phyloP scores from a whole-genome alignment of 495 filamentous ascomycete genomes.

The Penicillium silybi region DNA sequence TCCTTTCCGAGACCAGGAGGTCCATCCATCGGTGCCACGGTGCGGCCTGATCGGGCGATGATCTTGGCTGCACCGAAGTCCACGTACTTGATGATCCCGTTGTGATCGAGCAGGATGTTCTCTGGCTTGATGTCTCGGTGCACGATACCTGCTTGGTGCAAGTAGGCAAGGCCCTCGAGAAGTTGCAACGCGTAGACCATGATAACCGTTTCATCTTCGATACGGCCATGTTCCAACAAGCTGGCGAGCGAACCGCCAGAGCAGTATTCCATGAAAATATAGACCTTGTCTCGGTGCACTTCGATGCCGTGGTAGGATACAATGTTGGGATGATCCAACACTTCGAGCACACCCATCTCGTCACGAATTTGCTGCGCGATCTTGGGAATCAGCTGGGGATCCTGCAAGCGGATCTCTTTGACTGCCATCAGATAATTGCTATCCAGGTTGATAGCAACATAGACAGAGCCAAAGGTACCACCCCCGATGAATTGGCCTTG shows the following conservation, averaged over 20 bases:
- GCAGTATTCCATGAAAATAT: slow-evolving; percentile 99
- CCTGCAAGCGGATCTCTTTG: slow-evolving; percentile 95
- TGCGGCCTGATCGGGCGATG: slow-evolving; percentile 90
- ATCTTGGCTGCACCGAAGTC: slow-evolving; percentile 98
- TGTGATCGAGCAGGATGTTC: slow-evolving; percentile 96
- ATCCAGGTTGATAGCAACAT: slow-evolving; percentile 94
- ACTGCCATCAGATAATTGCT: slow-evolving; percentile 96
- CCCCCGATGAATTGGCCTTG: slow-evolving; percentile 96
- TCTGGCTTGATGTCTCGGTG: slow-evolving; percentile 99
- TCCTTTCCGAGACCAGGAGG: slow-evolving; percentile 40
- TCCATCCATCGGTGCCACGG: slow-evolving; percentile 60
- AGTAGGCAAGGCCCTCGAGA: slow-evolving; percentile 90
- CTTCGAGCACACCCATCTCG: slow-evolving; percentile 93
- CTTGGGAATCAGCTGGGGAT: slow-evolving; percentile 90
- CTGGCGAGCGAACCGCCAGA: slow-evolving; percentile 90
- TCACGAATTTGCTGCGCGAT: slow-evolving; percentile 92
- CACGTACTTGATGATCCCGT: slow-evolving; percentile 97
- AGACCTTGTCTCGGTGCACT: slow-evolving; percentile 96
- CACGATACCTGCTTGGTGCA: slow-evolving; percentile 84
- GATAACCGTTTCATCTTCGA: slow-evolving; percentile 96
- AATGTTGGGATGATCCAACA: slow-evolving; percentile 94
- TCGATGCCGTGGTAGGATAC: slow-evolving; percentile 98
- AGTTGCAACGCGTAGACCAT: slow-evolving; percentile 97
- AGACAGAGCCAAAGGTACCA: slow-evolving; percentile 95
- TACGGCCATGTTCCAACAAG: slow-evolving; percentile 88